Evolutionary conservation across 2,329 filamentous ascomycete genomes (phyloP), one percentile per base, ranked within the genome.

Genomic region (Aspergillus ochraceoroseus): DNA sequence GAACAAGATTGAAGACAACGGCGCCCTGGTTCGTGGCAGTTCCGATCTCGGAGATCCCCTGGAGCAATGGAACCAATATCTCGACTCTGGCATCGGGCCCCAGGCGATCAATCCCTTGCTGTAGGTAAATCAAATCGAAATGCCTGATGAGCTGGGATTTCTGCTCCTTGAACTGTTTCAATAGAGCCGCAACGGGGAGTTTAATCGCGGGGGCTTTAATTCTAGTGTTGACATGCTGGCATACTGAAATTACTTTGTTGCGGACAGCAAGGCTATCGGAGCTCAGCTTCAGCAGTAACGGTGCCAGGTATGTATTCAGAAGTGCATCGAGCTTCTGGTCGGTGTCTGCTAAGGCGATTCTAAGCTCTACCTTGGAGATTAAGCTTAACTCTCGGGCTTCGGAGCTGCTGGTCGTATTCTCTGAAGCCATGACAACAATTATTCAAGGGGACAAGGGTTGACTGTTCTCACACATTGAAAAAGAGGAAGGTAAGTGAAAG

Each of bases 81-180:
- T 81, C 78, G 23, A 83, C 75, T 52, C 87, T 78, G 28, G 90
- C 83, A 38, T 67, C 62, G 7, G 73, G 62, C 2, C 74, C 70
- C 13, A 85, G 63, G 34, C 82, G 73, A 36, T 75, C 74, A 30
- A 86, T 71, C 26, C 90, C 92, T 59, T 94, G 87, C 57, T 94
- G 86, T 25, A 95, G 84, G 59, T 94, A 95, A 12, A 85, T 74
- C 27, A 96, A 70, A 64, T 96, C 89, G 53, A 95, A 85, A 59
- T 94, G 86, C 48, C 87, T 83, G 49, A 98, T 79, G 25, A 95
- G 73, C 1, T 82, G 71, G 8, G 82, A 83, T 26, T 80, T 73
- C 25, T 79, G 79, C 14, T 85, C 79, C 63, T 94, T 94, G 73
- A 94, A 95, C 62, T 96, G 92, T 53, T 88, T 83, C 39, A 96